These are phyloP conservation scores for Nicotiana paniculata DNA, from an alignment of 257 asterid species.

Conservation along the genomic window DNA sequence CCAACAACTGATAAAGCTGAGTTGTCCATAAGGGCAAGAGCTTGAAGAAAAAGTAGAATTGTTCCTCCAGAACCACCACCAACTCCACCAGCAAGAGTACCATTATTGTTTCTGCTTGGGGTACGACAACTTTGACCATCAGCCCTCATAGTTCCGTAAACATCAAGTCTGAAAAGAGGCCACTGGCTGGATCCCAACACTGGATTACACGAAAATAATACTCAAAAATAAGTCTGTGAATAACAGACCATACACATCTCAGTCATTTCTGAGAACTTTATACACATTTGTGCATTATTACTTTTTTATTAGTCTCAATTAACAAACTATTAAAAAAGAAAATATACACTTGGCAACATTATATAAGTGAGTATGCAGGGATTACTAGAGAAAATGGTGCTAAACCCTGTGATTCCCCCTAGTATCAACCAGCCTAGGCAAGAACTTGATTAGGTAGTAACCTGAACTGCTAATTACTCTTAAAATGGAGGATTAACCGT, in stretches of 20 bases:
- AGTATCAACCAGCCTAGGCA: background rate
- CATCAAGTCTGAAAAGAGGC: slow-evolving; percentile 71
- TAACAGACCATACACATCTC: background rate
- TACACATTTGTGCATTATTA: background rate
- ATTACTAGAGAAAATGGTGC: background rate
- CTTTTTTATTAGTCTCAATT: background rate
- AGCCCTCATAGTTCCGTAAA: slow-evolving; percentile 66
- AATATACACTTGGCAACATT: background rate
- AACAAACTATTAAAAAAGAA: background rate
- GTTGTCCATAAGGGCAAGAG: slow-evolving; percentile 55
- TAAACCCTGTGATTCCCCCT: background rate
- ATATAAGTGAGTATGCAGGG: background rate
- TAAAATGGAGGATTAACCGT: background rate
- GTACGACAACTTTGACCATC: slow-evolving; percentile 70
- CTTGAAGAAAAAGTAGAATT: slow-evolving; percentile 69
- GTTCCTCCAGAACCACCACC: slow-evolving; percentile 99
- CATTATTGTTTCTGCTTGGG: slow-evolving; percentile 42
- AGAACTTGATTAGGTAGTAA: background rate
- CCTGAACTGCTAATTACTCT: background rate
- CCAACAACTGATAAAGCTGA: slow-evolving; percentile 75
- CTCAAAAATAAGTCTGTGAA: slow-evolving; percentile 18
- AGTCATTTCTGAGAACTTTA: background rate
- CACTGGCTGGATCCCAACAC: slow-evolving; percentile 87
- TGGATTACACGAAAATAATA: slow-evolving; percentile 21
- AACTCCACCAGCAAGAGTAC: slow-evolving; percentile 58